Percentiles rank a stretch among this genome's conserved stretches.
These are phyloP conservation scores for Cyclotella kingstonii DNA, from an alignment of 108 stramenopile species.

Conservation along the genomic window DNA sequence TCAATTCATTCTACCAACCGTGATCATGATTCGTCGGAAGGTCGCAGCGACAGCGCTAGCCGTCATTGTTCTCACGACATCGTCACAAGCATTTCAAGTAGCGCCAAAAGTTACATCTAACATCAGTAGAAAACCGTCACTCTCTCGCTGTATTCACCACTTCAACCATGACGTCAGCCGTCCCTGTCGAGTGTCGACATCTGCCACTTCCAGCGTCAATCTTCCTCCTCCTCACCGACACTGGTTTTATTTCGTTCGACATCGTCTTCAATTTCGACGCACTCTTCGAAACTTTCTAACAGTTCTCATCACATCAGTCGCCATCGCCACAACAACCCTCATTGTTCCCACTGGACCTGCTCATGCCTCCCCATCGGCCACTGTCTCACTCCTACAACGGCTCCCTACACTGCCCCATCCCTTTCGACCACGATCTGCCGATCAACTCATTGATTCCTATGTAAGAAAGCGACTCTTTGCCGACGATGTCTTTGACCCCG, in stretches of 20 bases:
- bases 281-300: constrained; percentile 18
- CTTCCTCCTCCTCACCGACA: no score
- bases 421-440: constrained; percentile 42
- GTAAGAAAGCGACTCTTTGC: constrained; percentile 75
- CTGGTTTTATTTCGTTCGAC: no score
- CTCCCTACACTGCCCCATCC: constrained; percentile 9
- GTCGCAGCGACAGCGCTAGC: not conserved
- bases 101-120: not conserved
- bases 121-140: no score
- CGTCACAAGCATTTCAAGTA: constrained; percentile 1
- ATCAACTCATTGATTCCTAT: constrained; percentile 68
- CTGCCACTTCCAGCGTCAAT: no score
- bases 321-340: constrained; percentile 17
- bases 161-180: no score
- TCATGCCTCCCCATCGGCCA: not conserved
- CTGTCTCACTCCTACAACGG: constrained; percentile 2
- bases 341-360: constrained; percentile 7
- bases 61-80: not conserved
- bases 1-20: no score
- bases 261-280: no score
- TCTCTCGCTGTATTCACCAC: no score
- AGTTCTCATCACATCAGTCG: constrained; percentile 27
- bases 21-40: not conserved
- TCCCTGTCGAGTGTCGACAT: no score
- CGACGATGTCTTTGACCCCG: constrained; percentile 76